A percentile compares a stretch with the other conserved stretches of the same genome.
Evolutionary conservation across 225 moss, liverwort and hornwort species (phyloP).

Genomic region (Marchantia polymorpha): DNA sequence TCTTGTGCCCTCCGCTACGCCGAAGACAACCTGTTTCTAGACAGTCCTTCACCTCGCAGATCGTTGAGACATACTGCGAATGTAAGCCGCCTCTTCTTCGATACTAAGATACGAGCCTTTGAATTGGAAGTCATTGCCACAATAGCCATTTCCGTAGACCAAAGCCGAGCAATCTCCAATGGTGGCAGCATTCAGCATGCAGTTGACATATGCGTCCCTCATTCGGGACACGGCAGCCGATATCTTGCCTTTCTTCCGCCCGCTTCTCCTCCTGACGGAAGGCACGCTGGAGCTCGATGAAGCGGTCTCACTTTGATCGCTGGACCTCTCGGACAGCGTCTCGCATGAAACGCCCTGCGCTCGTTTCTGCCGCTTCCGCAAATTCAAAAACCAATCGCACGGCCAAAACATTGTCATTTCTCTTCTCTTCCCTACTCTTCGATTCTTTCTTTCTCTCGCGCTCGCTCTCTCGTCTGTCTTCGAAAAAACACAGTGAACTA

Average conservation of each 20-base stretch:
- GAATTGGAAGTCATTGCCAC: slow-evolving; percentile 37
- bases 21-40: not conserved
- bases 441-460: not conserved
- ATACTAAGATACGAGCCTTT: slow-evolving; percentile 15
- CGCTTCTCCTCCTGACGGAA: slow-evolving; percentile 12
- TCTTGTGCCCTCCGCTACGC: not conserved
- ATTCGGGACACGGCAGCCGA: slow-evolving; percentile 16
- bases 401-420: slow-evolving; percentile 29
- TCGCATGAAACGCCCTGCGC: slow-evolving; percentile 41
- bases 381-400: slow-evolving; percentile 25
- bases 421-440: not conserved
- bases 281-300: slow-evolving; percentile 15
- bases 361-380: slow-evolving; percentile 29
- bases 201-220: slow-evolving; percentile 41
- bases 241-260: slow-evolving; percentile 34
- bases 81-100: slow-evolving; percentile 14
- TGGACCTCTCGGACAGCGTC: slow-evolving; percentile 27
- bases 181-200: slow-evolving; percentile 39
- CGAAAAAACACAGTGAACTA: no score
- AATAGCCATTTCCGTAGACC: slow-evolving; percentile 38
- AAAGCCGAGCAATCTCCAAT: slow-evolving; percentile 41
- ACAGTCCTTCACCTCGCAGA: slow-evolving; percentile 8
- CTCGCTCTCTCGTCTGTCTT: not conserved
- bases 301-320: not conserved
- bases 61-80: slow-evolving; percentile 11